phyloP scores from a whole-genome alignment of 176 grass and related monocot genomes.

The Bromus sterilis region DNA sequence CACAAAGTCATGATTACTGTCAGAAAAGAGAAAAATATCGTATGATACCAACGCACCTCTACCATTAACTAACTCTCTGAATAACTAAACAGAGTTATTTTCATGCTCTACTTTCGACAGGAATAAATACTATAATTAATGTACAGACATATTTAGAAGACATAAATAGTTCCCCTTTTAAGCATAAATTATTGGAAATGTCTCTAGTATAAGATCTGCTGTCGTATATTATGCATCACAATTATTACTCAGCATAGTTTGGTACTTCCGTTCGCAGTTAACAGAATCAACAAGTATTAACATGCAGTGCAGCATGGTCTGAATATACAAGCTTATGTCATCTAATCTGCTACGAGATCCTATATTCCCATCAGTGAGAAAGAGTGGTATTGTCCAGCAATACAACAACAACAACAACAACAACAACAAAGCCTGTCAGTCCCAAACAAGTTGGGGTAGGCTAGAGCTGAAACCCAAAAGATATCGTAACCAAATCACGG shows the following conservation, averaged over 20 bases:
- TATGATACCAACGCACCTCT: neutral
- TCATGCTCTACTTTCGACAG: neutral
- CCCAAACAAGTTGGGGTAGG: too few species aligned
- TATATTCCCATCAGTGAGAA: neutral
- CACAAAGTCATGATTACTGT: neutral
- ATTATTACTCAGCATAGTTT: neutral
- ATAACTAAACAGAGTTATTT: neutral
- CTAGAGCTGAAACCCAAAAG: too few species aligned
- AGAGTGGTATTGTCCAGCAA: neutral
- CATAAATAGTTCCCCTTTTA: neutral
- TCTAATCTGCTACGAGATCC: neutral
- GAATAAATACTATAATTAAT: conserved; percentile 11
- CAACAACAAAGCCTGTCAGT: too few species aligned
- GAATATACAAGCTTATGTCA: neutral
- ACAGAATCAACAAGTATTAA: neutral
- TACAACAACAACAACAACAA: too few species aligned
- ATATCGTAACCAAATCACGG: too few species aligned
- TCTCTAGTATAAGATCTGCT: neutral
- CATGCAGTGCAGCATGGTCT: neutral
- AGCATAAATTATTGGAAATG: neutral
- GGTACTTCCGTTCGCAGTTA: neutral
- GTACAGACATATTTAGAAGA: neutral
- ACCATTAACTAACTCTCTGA: neutral
- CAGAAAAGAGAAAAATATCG: neutral
- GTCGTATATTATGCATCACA: neutral